phyloP scores from a whole-genome alignment of 164 flowering plant species.

The Annona squamosa region DNA sequence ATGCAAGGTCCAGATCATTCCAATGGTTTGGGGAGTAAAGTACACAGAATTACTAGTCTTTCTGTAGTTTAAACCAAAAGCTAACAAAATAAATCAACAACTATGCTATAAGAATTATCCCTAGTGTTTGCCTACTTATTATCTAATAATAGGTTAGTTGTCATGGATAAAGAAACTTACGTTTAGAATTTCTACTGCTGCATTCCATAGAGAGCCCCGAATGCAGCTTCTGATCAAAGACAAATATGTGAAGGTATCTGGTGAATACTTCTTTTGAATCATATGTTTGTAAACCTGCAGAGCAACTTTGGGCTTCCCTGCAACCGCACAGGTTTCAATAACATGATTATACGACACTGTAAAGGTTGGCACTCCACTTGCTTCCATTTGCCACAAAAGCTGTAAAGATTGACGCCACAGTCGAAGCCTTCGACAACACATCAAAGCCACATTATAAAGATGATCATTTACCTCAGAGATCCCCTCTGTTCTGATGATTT shows the following conservation, averaged over 20 bases:
- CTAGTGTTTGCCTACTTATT: not conserved
- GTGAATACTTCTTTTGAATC: slow-evolving; percentile 47
- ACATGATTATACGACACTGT: slow-evolving; percentile 68
- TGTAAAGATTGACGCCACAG: slow-evolving; percentile 77
- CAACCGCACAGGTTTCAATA: slow-evolving; percentile 73
- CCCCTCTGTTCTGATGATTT: slow-evolving; percentile 35
- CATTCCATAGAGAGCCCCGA: slow-evolving; percentile 76
- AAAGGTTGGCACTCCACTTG: slow-evolving; percentile 38
- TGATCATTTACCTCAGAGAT: slow-evolving; percentile 37
- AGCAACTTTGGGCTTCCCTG: slow-evolving; percentile 71
- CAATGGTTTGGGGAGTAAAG: not conserved
- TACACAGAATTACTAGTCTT: not conserved
- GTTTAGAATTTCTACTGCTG: slow-evolving; percentile 56
- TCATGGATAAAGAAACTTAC: slow-evolving; percentile 32
- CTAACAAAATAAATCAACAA: not conserved
- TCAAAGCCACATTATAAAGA: slow-evolving; percentile 55
- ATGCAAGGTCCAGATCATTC: not conserved
- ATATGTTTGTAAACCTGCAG: slow-evolving; percentile 79
- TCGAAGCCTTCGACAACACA: slow-evolving; percentile 72
- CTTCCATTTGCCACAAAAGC: slow-evolving; percentile 82
- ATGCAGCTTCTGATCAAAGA: slow-evolving; percentile 69
- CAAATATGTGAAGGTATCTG: slow-evolving; percentile 68
- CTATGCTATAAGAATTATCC: not conserved
- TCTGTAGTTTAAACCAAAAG: not conserved
- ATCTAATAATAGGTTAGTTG: not conserved